These are phyloP conservation scores for Acanthamoeba culbertsoni DNA, from an alignment of 208 protist genomes.

Conservation along the genomic window DNA sequence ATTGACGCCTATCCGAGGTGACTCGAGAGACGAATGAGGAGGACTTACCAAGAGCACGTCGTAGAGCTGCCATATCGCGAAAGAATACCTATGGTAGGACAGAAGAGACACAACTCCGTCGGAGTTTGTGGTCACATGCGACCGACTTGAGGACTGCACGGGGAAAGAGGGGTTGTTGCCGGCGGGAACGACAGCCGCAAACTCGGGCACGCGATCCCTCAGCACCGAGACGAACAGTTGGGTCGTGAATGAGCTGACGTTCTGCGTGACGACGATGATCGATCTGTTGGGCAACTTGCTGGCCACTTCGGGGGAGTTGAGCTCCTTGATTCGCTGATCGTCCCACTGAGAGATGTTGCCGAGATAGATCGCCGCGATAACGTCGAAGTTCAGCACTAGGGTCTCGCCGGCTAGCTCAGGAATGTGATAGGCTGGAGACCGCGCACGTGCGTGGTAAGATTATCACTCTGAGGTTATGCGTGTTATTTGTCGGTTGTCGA, in stretches of 20 bases:
- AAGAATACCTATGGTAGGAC: not conserved
- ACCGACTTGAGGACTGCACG: not conserved
- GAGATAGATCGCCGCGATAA: not conserved
- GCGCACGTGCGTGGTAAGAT: too few species aligned
- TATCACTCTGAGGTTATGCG: not conserved
- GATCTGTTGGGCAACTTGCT: not conserved
- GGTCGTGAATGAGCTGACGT: not conserved
- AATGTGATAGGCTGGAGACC: not conserved
- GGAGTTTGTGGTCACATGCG: not conserved
- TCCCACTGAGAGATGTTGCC: not conserved
- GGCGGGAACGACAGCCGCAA: not conserved
- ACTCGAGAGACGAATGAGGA: not conserved
- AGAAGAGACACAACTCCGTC: not conserved
- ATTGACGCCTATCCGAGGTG: not conserved
- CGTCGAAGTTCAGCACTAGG: not conserved
- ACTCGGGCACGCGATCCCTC: not conserved
- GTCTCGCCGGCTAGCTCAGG: not conserved
- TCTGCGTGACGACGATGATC: not conserved
- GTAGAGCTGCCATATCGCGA: not conserved
- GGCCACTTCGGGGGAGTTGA: not conserved
- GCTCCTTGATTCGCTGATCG: not conserved
- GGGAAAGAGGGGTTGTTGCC: not conserved
- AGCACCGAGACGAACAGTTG: not conserved
- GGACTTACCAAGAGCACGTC: not conserved
- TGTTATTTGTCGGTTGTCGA: not conserved